phyloP scores from a whole-genome alignment of 2,329 filamentous ascomycete species.

The Xylaria sp. region DNA sequence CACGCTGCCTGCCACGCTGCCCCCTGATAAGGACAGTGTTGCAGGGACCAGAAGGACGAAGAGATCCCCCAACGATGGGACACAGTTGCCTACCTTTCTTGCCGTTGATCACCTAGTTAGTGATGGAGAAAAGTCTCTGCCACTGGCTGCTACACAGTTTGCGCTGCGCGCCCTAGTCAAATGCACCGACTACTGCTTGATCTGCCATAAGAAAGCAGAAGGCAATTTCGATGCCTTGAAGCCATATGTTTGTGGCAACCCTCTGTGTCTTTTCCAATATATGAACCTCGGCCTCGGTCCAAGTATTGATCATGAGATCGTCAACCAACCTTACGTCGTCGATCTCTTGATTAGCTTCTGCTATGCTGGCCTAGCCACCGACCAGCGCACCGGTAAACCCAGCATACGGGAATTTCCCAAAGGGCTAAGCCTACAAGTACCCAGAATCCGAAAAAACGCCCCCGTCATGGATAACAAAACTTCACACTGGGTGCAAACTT shows the following conservation, averaged over 20 bases:
- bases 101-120: constrained; percentile 36
- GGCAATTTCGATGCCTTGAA: constrained; percentile 71
- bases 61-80: constrained; percentile 3
- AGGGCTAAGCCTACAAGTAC: constrained; percentile 39
- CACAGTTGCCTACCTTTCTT: constrained; percentile 30
- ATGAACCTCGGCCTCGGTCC: constrained; percentile 84
- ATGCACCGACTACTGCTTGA: constrained; percentile 85
- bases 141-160: constrained; percentile 71
- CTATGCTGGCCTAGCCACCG: constrained; percentile 57
- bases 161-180: constrained; percentile 74
- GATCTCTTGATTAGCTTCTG: constrained; percentile 85
- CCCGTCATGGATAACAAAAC: neutral
- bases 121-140: constrained; percentile 49
- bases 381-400: neutral
- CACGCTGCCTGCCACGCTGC: constrained; percentile 6
- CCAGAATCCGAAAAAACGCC: constrained; percentile 22
- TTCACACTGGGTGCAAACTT: neutral
- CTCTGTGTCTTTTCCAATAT: constrained; percentile 85
- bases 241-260: constrained; percentile 75
- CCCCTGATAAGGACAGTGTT: constrained; percentile 1
- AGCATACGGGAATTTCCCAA: constrained; percentile 48
- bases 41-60: constrained; percentile 5
- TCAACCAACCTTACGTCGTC: constrained; percentile 77
- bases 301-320: constrained; percentile 81
- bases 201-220: constrained; percentile 73